These are phyloP conservation scores for Trebouxia sp. DNA, from an alignment of 139 green algal species.

Conservation along the genomic window DNA sequence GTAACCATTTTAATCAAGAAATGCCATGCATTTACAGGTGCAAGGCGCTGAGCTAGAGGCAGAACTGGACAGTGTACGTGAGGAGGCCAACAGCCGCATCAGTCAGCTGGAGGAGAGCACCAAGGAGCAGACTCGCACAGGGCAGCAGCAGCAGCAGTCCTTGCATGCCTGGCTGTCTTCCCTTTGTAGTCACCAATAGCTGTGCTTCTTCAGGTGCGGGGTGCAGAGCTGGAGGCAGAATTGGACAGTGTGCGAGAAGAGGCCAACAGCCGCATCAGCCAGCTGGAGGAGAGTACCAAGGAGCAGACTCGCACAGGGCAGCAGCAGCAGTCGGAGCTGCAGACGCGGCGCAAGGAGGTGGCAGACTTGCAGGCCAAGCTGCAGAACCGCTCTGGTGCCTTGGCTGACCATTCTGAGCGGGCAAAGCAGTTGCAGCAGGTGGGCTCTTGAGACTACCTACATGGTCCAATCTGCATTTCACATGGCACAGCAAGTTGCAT, in stretches of 20 bases:
- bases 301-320: background rate
- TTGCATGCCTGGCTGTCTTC: too few relatives aligned
- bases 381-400: background rate
- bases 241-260: background rate
- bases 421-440: constrained; percentile 26
- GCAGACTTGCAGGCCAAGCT: constrained; percentile 15
- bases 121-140: background rate
- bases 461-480: too few relatives aligned
- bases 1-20: too few relatives aligned
- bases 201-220: background rate
- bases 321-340: background rate
- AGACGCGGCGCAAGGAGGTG: background rate
- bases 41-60: constrained; percentile 1
- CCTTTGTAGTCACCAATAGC: too few relatives aligned
- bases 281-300: background rate
- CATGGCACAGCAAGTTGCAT: too few relatives aligned
- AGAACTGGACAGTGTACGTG: background rate
- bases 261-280: constrained; percentile 1
- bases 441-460: background rate
- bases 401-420: constrained; percentile 11
- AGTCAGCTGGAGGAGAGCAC: background rate
- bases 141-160: background rate
- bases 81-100: constrained; percentile 11
- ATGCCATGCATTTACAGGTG: too few relatives aligned
- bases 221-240: constrained; percentile 7